These are phyloP conservation scores for Misopates orontium DNA, from an alignment of 257 asterid genomes.

Conservation along the genomic window DNA sequence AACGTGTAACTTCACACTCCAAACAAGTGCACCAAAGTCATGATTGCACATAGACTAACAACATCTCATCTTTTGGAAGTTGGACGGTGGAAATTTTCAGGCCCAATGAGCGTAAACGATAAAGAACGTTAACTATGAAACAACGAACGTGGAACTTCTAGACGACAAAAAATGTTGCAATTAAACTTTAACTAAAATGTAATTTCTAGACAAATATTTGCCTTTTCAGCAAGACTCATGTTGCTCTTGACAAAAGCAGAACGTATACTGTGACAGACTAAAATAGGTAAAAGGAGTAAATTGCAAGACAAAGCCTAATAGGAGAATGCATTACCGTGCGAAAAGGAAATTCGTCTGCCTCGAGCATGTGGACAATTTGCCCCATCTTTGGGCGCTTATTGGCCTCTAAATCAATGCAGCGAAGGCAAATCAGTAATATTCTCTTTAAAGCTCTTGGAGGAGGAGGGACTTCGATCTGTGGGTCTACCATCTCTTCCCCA, in stretches of 20 bases:
- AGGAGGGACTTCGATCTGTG: constrained; percentile 67
- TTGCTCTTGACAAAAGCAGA: neutral
- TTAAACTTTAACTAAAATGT: too few relatives aligned
- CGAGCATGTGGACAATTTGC: constrained; percentile 96
- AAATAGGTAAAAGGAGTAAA: neutral
- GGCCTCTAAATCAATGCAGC: constrained; percentile 86
- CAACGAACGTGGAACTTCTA: too few relatives aligned
- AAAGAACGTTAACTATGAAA: too few relatives aligned
- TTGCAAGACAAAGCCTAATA: constrained; percentile 24
- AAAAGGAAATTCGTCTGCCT: constrained; percentile 84
- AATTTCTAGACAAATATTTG: too few relatives aligned
- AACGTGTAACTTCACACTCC: too few relatives aligned
- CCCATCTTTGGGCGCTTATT: constrained; percentile 98
- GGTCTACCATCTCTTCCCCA: constrained; percentile 81
- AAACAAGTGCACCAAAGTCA: too few relatives aligned
- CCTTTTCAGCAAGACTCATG: too few relatives aligned
- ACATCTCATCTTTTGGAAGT: too few relatives aligned
- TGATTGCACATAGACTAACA: too few relatives aligned
- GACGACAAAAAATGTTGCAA: too few relatives aligned
- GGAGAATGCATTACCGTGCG: constrained; percentile 81
- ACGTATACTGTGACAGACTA: neutral
- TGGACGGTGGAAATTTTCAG: too few relatives aligned
- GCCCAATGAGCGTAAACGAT: too few relatives aligned
- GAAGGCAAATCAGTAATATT: constrained; percentile 73
- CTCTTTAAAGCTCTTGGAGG: constrained; percentile 80